Percentiles rank a stretch among this genome's conserved stretches.
phyloP scores from a whole-genome alignment of 164 flowering plant species.

The Vitis rupestris region DNA sequence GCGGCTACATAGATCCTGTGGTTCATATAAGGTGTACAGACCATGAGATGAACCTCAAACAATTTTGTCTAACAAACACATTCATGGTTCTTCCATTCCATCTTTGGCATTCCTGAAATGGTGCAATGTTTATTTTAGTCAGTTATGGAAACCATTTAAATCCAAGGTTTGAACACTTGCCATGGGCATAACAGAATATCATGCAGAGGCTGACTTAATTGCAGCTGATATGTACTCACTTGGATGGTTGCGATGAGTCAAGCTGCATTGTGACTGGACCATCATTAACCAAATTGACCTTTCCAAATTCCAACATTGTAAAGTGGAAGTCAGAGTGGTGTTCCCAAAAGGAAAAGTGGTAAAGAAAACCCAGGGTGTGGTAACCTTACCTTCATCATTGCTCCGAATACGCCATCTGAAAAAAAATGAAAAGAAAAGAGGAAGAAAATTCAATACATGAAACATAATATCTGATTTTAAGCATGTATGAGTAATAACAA shows the following conservation, averaged over 20 bases:
- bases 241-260: constrained; percentile 66
- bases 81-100: constrained; percentile 16
- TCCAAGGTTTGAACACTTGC: neutral
- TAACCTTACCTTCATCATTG: constrained; percentile 82
- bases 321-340: neutral
- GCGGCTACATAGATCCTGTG: neutral
- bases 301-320: constrained; percentile 15
- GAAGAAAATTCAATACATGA: neutral
- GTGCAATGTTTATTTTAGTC: neutral
- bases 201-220: neutral
- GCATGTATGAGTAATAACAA: neutral
- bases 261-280: constrained; percentile 98
- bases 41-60: neutral
- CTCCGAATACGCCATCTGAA: constrained; percentile 93
- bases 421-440: neutral
- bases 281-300: constrained; percentile 91
- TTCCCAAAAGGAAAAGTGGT: neutral
- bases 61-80: neutral
- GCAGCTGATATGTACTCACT: constrained; percentile 34
- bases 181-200: neutral
- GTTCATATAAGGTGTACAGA: neutral
- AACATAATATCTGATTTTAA: neutral
- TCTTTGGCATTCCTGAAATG: constrained; percentile 24
- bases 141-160: neutral
- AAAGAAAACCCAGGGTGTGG: neutral